Base-by-base conservation (phyloP, 192 early-diverging fungal species). In the Coemansia sp. region DNA sequence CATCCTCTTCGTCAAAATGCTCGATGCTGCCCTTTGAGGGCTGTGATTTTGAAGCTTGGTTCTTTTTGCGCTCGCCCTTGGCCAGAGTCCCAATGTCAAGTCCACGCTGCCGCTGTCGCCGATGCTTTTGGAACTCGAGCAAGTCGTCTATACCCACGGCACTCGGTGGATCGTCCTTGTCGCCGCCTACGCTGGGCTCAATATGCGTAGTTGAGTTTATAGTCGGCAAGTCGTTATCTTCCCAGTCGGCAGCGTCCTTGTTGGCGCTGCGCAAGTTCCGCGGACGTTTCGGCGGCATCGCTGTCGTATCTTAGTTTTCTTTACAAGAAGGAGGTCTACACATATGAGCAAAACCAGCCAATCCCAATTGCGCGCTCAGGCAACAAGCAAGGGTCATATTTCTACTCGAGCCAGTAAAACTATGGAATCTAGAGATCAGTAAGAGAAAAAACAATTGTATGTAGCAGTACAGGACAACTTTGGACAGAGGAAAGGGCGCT, bases 251-350 rank as follows among this genome's bases (percentile, higher is more conserved):
- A 25, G 37, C 5, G 59, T 67, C 48, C 18, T 55, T 66, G 31
- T 62, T 66, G 38, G 36, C 23, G 2, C 41, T 73, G 52, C 80
- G 80, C 31, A 83, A 39, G 63, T 83, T 83, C 36, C 75, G 34
- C 16, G 71, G 74, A 2, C 80, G 74, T 58, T 62, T 70, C 21
- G 65, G 80, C 21, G 75, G 80, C 80, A 83, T 82, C 14, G 33
- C 55, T 34, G 31, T 34, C 28, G 28, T 7, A 13, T n/a, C 14
- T 5, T 31, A 31, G 4, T 31, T 57, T 53, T 31, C n/a, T 43
- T 1, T 11, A 63, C 47, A 34, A 63, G 33, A 14, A 3, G 18
- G 18, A 18, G 4, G 18, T 31, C 34, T 18, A 42, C 6, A 41
- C 13, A 6, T 14, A 18, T 21, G 23, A 31, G 31, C 13, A 25